Evolutionary conservation across 768 basidiomycete species (phyloP), one percentile per base, ranked within the genome.

Genomic region (Amanita polypyramis): DNA sequence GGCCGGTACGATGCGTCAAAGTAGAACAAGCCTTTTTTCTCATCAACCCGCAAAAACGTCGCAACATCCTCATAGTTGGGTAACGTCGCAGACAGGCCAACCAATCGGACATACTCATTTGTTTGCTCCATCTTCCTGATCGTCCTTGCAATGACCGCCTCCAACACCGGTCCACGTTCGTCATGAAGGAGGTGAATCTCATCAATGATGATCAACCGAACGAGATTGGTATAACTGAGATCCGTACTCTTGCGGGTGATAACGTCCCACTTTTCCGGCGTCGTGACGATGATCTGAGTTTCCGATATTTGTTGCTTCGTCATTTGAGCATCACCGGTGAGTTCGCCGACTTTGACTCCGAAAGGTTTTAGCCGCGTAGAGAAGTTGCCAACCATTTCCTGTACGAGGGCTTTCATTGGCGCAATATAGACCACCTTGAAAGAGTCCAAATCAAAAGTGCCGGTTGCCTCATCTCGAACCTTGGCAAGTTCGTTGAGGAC

Each of bases 221-320:
- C 95, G 44, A 98, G 81, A 60, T 96, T 97, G 40, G 93, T 97
- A 64, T 98, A 98, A 53, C 85, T 88, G 15, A 90, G 93, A 57
- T 98, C 96, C 0, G 94, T 95, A 55, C 82, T 88, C 70, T 99
- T 99, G 57, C 96, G 85, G 4, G 95, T 98, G 62, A 99, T 95
- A 59, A 99, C 96, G 56, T 99, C 95, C 91, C 92, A 99, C 63
- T 99, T 98, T 68, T 99, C 96, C 0, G 95, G 96, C 0, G 96
- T 98, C 0, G 94, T 96, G 53, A 98, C 93, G 63, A 98, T 97
- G 59, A 99, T 90, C 60, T 98, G 94, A 0, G 95, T 96, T 59
- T 94, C 93, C 7, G 92, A 68, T 46, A 98, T 97, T 64, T 98
- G 95, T 52, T 89, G 83, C 63, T 98, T 99, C 46, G 94, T 99